Conservation (phyloP, 805 yeast species). For the Candida stauntonica region DNA sequence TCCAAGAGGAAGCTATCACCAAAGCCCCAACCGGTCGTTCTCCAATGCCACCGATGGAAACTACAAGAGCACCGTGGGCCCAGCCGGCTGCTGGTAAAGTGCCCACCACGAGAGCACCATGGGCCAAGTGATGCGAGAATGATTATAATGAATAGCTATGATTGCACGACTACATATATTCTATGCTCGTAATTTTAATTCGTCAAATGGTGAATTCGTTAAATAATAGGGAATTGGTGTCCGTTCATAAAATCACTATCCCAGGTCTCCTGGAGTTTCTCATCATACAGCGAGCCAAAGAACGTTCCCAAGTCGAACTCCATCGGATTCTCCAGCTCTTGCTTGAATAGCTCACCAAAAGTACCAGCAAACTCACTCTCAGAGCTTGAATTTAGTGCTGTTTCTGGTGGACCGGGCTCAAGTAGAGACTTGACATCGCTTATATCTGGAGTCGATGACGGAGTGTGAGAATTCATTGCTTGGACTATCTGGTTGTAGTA, state of each 20-base stretch:
- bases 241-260: conserved; percentile 1
- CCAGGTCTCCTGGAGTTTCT: conserved; percentile 2
- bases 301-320: conserved; percentile 4
- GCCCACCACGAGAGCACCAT: conserved; percentile 6
- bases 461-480: too few species aligned
- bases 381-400: background rate
- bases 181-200: too few species aligned
- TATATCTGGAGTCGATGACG: too few species aligned
- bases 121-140: conserved; percentile 1
- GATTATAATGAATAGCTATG: background rate
- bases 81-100: background rate
- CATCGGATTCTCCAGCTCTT: conserved; percentile 3
- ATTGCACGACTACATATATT: background rate
- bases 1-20: conserved; percentile 13
- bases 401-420: background rate
- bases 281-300: conserved; percentile 6
- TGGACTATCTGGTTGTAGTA: background rate
- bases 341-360: conserved; percentile 4
- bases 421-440: too few species aligned
- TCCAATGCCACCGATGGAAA: background rate
- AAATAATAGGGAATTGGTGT: background rate
- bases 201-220: too few species aligned
- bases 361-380: conserved; percentile 3
- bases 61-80: conserved; percentile 7
- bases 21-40: background rate